Evolutionary conservation across 805 yeast genomes (phyloP).

Genomic region (Grigorovia yakushimaensis): DNA sequence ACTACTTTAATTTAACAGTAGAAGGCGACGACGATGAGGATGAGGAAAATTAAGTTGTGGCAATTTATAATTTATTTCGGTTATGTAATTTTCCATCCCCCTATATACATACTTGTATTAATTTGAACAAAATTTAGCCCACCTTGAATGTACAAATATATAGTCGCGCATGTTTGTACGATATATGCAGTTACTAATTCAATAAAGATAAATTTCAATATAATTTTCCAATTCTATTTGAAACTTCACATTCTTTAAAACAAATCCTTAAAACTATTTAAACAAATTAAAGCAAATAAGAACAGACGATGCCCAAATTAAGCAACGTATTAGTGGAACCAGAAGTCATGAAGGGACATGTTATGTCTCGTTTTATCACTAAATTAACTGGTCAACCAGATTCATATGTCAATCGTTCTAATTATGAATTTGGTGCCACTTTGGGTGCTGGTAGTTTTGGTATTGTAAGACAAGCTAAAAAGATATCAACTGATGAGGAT

Average conservation of each 20-base stretch:
- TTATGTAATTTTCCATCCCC: no score
- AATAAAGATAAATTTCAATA: no score
- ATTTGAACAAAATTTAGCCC: no score
- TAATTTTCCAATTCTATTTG: no score
- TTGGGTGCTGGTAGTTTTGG: conserved; percentile 96
- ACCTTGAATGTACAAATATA: no score
- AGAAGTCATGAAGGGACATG: conserved; percentile 26
- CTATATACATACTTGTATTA: no score
- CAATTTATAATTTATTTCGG: no score
- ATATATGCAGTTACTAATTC: no score
- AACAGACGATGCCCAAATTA: background rate
- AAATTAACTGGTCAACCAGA: conserved; percentile 66
- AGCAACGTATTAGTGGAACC: conserved; percentile 6
- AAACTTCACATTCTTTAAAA: no score
- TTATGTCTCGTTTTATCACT: conserved; percentile 34
- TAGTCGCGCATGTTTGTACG: no score
- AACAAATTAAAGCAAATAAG: no score
- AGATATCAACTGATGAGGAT: conserved; percentile 43
- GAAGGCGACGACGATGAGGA: conserved; percentile 27
- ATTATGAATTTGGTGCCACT: conserved; percentile 71
- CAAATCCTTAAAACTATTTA: no score
- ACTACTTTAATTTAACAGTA: conserved; percentile 46
- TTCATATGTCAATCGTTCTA: conserved; percentile 53
- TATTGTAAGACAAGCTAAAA: conserved; percentile 70
- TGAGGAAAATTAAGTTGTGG: conserved; percentile 35